phyloP scores from a whole-genome alignment of 352 stramenopile genomes.

The Blastocystis sp. region DNA sequence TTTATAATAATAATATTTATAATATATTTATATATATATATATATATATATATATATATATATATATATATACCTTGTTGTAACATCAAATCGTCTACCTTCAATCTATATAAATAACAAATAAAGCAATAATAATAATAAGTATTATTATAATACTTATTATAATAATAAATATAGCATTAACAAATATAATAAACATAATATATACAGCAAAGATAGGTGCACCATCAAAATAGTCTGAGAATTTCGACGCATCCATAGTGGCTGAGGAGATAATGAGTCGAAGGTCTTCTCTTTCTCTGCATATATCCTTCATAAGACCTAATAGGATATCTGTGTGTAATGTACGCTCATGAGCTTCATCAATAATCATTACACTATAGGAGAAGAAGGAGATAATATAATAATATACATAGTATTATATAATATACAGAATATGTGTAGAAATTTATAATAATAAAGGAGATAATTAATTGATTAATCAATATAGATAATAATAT shows the following conservation, averaged over 20 bases:
- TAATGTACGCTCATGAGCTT: slow-evolving; percentile 91
- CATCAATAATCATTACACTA: slow-evolving; percentile 91
- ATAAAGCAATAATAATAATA: too few species aligned
- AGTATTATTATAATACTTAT: too few species aligned
- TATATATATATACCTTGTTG: too few species aligned
- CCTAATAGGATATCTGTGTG: slow-evolving; percentile 96
- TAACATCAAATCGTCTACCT: slow-evolving; percentile 19
- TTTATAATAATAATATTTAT: background rate
- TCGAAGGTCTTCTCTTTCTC: slow-evolving; percentile 83
- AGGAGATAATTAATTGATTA: too few species aligned
- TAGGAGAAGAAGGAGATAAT: slow-evolving; percentile 77
- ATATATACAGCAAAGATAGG: slow-evolving; percentile 73
- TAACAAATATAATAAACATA: background rate
- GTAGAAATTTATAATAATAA: too few species aligned
- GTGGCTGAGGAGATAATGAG: slow-evolving; percentile 86
- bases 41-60: too few species aligned
- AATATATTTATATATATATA: too few species aligned
- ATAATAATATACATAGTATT: too few species aligned
- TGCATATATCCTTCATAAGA: slow-evolving; percentile 87
- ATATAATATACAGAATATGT: too few species aligned
- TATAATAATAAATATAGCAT: too few species aligned
- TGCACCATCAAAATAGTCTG: slow-evolving; percentile 90
- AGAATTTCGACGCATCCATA: slow-evolving; percentile 93
- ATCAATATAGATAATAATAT: too few species aligned
- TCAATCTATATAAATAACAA: slow-evolving; percentile 18